Percentiles rank a stretch among this genome's conserved stretches.
Evolutionary conservation across 1,139 yeast genomes (phyloP).

Genomic region (Pichia sp.): DNA sequence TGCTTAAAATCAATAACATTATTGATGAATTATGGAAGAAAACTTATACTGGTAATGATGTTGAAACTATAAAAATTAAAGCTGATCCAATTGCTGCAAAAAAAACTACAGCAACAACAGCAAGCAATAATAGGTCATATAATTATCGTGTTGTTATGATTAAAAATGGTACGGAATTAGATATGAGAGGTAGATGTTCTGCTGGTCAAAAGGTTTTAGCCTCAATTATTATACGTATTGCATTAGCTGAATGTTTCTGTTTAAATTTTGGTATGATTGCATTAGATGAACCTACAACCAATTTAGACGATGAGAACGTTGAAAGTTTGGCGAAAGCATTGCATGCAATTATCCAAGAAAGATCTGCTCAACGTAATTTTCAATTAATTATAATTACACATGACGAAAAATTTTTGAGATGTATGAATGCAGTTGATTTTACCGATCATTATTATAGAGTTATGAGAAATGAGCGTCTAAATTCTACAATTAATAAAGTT

Average conservation of each 20-base stretch:
- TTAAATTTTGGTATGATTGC: slow-evolving; percentile 93
- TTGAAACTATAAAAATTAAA: slow-evolving; percentile 80
- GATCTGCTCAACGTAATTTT: slow-evolving; percentile 79
- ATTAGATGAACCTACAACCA: slow-evolving; percentile 96
- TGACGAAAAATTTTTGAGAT: slow-evolving; percentile 82
- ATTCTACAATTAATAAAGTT: slow-evolving; percentile 52
- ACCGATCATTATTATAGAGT: slow-evolving; percentile 88
- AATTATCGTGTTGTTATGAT: slow-evolving; percentile 95
- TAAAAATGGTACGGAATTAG: slow-evolving; percentile 85
- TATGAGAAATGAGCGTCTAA: slow-evolving; percentile 72
- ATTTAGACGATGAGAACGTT: slow-evolving; percentile 83
- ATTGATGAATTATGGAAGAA: slow-evolving; percentile 89
- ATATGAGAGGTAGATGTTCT: slow-evolving; percentile 97
- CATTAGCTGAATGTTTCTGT: slow-evolving; percentile 95
- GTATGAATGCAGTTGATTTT: slow-evolving; percentile 78
- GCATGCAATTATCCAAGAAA: slow-evolving; percentile 63
- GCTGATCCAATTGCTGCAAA: slow-evolving; percentile 52
- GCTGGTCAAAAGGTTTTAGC: slow-evolving; percentile 98
- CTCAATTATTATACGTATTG: slow-evolving; percentile 82
- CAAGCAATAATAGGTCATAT: slow-evolving; percentile 60
- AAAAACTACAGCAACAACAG: slow-evolving; percentile 35
- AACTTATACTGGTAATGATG: slow-evolving; percentile 93
- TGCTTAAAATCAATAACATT: slow-evolving; percentile 87
- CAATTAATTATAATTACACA: slow-evolving; percentile 94
- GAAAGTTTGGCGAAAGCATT: slow-evolving; percentile 82